Evolutionary conservation across 305 asterid species (phyloP), one percentile per base, ranked within the genome.

Genomic region (Solanum hybrid): DNA sequence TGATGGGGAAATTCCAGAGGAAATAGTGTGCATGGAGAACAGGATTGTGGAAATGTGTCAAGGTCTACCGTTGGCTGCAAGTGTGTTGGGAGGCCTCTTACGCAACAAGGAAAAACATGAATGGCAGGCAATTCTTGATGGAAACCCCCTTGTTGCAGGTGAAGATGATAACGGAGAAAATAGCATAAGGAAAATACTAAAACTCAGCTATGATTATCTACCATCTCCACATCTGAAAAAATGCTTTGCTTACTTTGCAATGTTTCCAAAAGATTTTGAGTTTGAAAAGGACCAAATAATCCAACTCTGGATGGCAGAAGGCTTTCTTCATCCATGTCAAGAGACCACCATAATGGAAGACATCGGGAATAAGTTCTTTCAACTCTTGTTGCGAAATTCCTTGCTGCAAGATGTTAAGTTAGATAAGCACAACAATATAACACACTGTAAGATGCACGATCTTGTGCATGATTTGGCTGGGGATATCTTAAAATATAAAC

Each of bases 241-340:
- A 64, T 93, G 93, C 12, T 93, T 94, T 81, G 92, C 94, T 4
- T 92, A 89, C 34, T 92, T 92, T 71, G 92, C 94, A 2, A 76
- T 94, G n/a, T 92, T 91, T 26, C 61, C 78, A 1, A 91, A 90
- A 51, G 93, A 93, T 39, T 6, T 1, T 5, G 0, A 0, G 4
- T 86, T 93, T 1, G n/a, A 3, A 5, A 89, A 28, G 89, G 86
- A 91, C 8, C 5, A 78, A 9, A 11, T 94, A 7, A 82, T 94
- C 35, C 76, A 78, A 24, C 83, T 71, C 13, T 87, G 92, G 92
- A 91, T 91, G 92, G 92, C 92, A 5, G 90, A 89, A 31, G 92
- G 92, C 4, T 91, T 31, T 69, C 80, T 91, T 11, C 75, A 40
- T 24, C 57, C 77, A 20, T 24, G 61, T 20, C 22, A 20, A 11